Evolutionary conservation across 768 basidiomycete genomes (phyloP), one percentile per base, ranked within the genome.

Genomic region (Leccinum uliginosum): DNA sequence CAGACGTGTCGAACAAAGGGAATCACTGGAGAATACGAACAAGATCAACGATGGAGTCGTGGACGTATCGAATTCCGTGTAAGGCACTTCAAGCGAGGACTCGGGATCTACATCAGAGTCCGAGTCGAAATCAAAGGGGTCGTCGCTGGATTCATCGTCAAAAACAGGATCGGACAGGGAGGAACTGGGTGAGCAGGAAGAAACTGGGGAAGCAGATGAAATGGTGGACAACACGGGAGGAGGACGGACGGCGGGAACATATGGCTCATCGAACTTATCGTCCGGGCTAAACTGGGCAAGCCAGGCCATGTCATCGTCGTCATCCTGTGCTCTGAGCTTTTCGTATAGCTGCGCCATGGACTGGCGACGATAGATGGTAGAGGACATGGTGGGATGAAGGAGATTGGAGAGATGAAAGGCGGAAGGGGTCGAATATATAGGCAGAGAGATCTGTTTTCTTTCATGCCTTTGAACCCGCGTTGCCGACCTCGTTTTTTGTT

Each of bases 401-500:
- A 44, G 51, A 56, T 59, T 54, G 44, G 40, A 61, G 60, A 56
- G 47, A 64, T 62, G 56, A 61, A 64, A 61, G 60, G 55, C 24
- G 21, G 52, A 61, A 24, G 53, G 48, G 17, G 53, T 58, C 38
- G 47, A 59, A 64, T 73, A 72, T 70, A 71, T 71, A 71, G 66
- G 38, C 56, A 63, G 54, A 54, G 59, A 54, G 50, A 65, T 70
- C 61, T 62, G 46, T 60, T 71, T 73, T 72, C 71, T 72, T 71
- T 73, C 71, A 71, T 71, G 71, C 67, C 68, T 73, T 66, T 70
- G 65, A 62, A 55, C 68, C 70, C 65, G 59, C 69, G 70, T 70
- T 73, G 71, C 71, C 72, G 72, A 73, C 68, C 70, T 70, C 72
- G 72, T 73, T 71, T 67, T 73, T 73, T 71, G 67, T 73, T 71